Conservation (phyloP, 2,329 filamentous ascomycete species). For the Dactylellina parvicollis region DNA sequence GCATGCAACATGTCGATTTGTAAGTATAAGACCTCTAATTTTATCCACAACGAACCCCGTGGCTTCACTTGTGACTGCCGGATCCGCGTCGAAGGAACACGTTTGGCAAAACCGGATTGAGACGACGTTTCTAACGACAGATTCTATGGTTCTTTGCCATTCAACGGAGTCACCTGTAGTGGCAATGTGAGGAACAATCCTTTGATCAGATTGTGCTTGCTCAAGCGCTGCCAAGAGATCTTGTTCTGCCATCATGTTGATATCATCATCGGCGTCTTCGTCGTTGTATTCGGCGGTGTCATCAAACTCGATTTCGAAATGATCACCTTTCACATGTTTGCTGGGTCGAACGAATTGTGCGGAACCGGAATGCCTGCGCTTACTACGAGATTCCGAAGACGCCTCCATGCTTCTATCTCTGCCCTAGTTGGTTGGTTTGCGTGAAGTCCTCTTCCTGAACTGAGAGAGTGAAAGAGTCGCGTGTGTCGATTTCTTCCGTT, state of each 20-base stretch:
- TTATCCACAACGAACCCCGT: constrained; percentile 98
- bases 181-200: constrained; percentile 60
- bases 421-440: not conserved
- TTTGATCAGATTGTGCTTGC: constrained; percentile 54
- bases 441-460: too few species aligned
- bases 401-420: constrained; percentile 52
- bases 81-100: constrained; percentile 96
- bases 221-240: constrained; percentile 54
- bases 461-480: not conserved
- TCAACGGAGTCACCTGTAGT: constrained; percentile 74
- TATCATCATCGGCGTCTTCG: constrained; percentile 51
- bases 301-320: constrained; percentile 49
- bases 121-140: constrained; percentile 92
- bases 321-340: constrained; percentile 57
- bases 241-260: constrained; percentile 48
- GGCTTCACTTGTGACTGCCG: constrained; percentile 90
- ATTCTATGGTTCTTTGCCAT: constrained; percentile 96
- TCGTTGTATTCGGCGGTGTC: constrained; percentile 54
- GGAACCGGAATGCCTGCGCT: constrained; percentile 57
- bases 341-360: constrained; percentile 56
- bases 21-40: constrained; percentile 86
- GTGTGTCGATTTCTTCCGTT: too few species aligned
- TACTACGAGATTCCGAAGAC: constrained; percentile 54
- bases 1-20: constrained; percentile 92
- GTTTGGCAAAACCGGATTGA: constrained; percentile 99